phyloP scores from a whole-genome alignment of 2,329 filamentous ascomycete species.

The Gyromitra esculenta region DNA sequence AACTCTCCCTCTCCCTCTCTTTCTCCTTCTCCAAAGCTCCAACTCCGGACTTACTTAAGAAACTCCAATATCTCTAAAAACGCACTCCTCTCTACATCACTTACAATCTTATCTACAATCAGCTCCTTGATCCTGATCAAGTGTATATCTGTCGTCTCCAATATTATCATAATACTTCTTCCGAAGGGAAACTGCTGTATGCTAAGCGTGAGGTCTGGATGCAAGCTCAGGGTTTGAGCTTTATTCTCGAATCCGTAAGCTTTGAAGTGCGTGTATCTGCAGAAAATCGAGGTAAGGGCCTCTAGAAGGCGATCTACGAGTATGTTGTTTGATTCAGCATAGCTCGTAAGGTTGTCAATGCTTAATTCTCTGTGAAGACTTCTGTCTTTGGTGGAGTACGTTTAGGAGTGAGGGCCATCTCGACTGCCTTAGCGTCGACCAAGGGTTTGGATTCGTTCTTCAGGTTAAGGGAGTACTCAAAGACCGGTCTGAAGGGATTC shows the following conservation, averaged over 20 bases:
- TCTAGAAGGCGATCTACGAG: too few relatives aligned
- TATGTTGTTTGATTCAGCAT: too few relatives aligned
- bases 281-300: background rate
- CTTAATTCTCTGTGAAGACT: too few relatives aligned
- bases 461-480: too few relatives aligned
- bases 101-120: background rate
- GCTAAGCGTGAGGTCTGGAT: background rate
- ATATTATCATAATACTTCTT: background rate
- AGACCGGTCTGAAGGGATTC: too few relatives aligned
- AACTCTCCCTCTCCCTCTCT: background rate
- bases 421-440: too few relatives aligned
- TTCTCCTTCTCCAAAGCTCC: background rate
- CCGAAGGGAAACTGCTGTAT: background rate
- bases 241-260: background rate
- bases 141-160: background rate
- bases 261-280: background rate
- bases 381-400: too few relatives aligned
- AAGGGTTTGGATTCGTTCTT: too few relatives aligned
- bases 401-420: too few relatives aligned
- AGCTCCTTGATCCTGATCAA: background rate
- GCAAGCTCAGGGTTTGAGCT: background rate
- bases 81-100: background rate
- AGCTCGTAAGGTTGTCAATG: too few relatives aligned
- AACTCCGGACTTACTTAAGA: background rate
- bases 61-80: background rate